phyloP scores from a whole-genome alignment of 305 asterid species.

The Striga hermonthica region DNA sequence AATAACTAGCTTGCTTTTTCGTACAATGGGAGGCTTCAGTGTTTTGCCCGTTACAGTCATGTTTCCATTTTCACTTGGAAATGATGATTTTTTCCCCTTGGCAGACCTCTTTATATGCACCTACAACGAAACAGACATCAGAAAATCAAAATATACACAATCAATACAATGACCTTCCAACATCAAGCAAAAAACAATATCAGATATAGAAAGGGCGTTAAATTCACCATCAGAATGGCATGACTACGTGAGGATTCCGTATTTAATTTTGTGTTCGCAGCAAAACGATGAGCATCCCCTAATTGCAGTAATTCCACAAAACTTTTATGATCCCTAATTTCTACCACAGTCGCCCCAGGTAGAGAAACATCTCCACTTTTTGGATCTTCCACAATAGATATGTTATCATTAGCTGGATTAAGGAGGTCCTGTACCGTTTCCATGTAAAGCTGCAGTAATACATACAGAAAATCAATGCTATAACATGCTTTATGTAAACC shows the following conservation, averaged over 20 bases:
- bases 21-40: constrained; percentile 65
- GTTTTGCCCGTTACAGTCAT: constrained; percentile 45
- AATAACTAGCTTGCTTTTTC: constrained; percentile 75
- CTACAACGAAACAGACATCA: constrained; percentile 37
- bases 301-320: constrained; percentile 63
- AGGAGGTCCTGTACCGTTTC: constrained; percentile 88
- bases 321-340: constrained; percentile 67
- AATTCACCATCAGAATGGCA: constrained; percentile 82
- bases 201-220: constrained; percentile 21
- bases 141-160: constrained; percentile 19
- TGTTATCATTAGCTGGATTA: constrained; percentile 69
- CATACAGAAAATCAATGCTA: constrained; percentile 26
- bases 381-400: constrained; percentile 77
- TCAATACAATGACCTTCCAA: constrained; percentile 13
- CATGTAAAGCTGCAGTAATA: constrained; percentile 73
- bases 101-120: constrained; percentile 72
- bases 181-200: constrained; percentile 18
- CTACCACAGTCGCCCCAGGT: constrained; percentile 74
- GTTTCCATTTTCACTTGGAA: constrained; percentile 56
- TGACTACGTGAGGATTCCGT: constrained; percentile 96
- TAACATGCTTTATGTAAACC: constrained; percentile 11
- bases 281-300: constrained; percentile 91
- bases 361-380: constrained; percentile 82
- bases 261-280: constrained; percentile 84
- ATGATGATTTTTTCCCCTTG: constrained; percentile 56